phyloP scores from a whole-genome alignment of 306 rosid species.

The Gastrolobium bilobum region DNA sequence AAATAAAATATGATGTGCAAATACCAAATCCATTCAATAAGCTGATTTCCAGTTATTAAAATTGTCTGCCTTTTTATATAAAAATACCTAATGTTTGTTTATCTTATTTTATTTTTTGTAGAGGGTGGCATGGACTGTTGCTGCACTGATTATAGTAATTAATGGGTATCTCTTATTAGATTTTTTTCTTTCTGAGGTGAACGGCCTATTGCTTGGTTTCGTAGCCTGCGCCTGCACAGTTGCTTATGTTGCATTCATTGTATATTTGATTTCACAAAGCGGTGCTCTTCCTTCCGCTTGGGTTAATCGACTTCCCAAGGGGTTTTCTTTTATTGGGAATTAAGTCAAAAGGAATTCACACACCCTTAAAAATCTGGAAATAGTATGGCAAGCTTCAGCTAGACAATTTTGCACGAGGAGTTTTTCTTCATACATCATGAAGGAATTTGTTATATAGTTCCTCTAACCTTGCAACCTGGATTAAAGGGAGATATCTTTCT shows the following conservation, averaged over 20 bases:
- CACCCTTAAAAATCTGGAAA: slow-evolving; percentile 40
- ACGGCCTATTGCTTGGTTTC: slow-evolving; percentile 62
- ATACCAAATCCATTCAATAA: slow-evolving; percentile 35
- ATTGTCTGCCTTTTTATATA: background rate
- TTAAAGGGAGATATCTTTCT: slow-evolving; percentile 14
- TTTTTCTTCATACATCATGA: slow-evolving; percentile 50
- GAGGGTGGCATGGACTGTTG: slow-evolving; percentile 90
- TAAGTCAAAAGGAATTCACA: slow-evolving; percentile 51
- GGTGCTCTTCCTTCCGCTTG: slow-evolving; percentile 68
- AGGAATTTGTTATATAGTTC: slow-evolving; percentile 52
- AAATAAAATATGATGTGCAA: slow-evolving; percentile 20
- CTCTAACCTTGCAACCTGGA: slow-evolving; percentile 51
- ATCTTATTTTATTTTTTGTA: slow-evolving; percentile 47
- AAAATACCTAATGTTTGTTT: slow-evolving; percentile 22
- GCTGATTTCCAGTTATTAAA: slow-evolving; percentile 34
- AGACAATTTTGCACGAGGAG: slow-evolving; percentile 48
- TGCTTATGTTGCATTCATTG: slow-evolving; percentile 68
- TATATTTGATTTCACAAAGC: slow-evolving; percentile 70
- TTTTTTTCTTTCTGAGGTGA: slow-evolving; percentile 76
- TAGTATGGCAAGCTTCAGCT: slow-evolving; percentile 44
- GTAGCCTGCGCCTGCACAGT: slow-evolving; percentile 64
- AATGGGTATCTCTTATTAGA: slow-evolving; percentile 84
- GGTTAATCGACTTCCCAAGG: slow-evolving; percentile 61
- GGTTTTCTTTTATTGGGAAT: slow-evolving; percentile 51
- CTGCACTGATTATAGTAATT: slow-evolving; percentile 78